Base-by-base conservation (phyloP, 73 alveolate species). In the Uronychia setigera region DNA sequence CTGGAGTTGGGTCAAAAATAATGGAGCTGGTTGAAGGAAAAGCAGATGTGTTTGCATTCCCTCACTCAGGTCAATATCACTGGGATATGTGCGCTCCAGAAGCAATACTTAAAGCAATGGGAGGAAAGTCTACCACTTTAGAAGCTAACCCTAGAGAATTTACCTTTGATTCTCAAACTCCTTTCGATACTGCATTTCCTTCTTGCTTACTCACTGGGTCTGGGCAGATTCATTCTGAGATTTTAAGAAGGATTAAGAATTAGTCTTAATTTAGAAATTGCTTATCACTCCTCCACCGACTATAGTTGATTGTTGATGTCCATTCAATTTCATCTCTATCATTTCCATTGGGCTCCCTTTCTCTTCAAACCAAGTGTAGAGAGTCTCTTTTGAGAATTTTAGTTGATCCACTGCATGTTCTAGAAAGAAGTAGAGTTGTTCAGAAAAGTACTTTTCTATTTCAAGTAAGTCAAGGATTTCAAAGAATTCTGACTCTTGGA, bases 11-110 rank as follows among this genome's bases (percentile, higher is more conserved):
- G 5, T 5, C 67, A 5, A 46, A 46, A 19, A 19, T 46, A 11
- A 19, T 46, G 5, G 67, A 46, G n/a, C n/a, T 46, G 67, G 19
- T 46, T 5, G 5, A 11, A 19, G 67, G 67, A 11, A 46, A 46
- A 19, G 19, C 67, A 46, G 67, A 46, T 19, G 67, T 19, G 19
- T 46, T 46, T 46, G 5, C 19, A 5, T 46, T 11, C 67, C 67
- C 67, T 11, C 5, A 19, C 19, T 46, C 91, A 1, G 91, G 91
- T 57, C 77, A 74, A 26, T 57, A 85, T 31, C 77, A 74, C 82
- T 85, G 91, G 91, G 91, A 85, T 33, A 76, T 85, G 86, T 85
- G 91, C 46, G 91, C 91, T 5, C 75, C 60, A 9, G 91, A 85
- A 46, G 91, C 91, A 27, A 59, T 85, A 29, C 76, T 85, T 35